Conservation (phyloP, 345 rosid genomes). For the Salix purpurea region DNA sequence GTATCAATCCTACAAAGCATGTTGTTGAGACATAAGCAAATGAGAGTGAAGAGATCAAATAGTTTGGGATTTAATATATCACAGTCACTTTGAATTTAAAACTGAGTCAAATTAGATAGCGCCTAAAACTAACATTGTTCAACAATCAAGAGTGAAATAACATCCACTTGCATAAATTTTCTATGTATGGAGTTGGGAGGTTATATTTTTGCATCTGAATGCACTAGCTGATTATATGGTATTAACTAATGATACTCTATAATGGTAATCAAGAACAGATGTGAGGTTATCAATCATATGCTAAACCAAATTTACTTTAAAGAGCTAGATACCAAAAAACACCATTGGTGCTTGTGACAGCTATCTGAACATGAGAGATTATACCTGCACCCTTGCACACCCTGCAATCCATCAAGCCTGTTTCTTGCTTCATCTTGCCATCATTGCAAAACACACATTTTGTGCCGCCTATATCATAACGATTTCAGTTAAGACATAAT, state of each 20-base stretch:
- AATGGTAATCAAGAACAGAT: background rate
- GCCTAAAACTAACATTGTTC: background rate
- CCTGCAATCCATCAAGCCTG: constrained; percentile 62
- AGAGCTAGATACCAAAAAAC: background rate
- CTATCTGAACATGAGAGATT: background rate
- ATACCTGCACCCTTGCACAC: constrained; percentile 96
- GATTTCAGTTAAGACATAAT: background rate
- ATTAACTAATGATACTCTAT: background rate
- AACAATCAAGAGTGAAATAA: background rate
- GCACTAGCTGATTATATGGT: background rate
- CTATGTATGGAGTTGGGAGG: background rate
- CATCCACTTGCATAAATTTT: too few relatives aligned
- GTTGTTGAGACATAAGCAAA: background rate
- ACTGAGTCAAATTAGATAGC: background rate
- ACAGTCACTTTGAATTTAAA: background rate
- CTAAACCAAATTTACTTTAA: background rate
- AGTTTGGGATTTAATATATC: background rate
- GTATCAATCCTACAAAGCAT: constrained; percentile 42
- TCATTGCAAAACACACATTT: constrained; percentile 75
- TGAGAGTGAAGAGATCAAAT: background rate
- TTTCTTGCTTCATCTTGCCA: constrained; percentile 87
- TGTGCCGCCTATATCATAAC: constrained; percentile 60
- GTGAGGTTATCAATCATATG: background rate
- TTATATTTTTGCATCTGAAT: background rate
- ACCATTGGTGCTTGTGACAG: background rate